Percentiles rank a stretch among this genome's conserved stretches.
phyloP scores from a whole-genome alignment of 2,329 filamentous ascomycete genomes.

The Ophiostoma pallidulum region DNA sequence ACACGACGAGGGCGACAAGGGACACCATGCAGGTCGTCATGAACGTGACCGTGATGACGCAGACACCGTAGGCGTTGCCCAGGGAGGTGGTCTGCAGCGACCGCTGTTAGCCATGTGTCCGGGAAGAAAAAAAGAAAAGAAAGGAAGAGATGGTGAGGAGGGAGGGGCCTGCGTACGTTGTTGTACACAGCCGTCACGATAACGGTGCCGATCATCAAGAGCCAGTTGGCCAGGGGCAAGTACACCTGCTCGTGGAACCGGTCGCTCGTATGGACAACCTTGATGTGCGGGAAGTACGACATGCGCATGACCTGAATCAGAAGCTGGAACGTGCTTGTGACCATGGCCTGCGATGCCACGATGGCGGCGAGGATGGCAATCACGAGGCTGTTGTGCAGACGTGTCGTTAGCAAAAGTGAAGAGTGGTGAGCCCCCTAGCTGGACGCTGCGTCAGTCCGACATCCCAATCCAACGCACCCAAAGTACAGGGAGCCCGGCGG shows the following conservation, averaged over 20 bases:
- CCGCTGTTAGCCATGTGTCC: no score
- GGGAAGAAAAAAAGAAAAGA: no score
- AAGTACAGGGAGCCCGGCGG: constrained; percentile 59
- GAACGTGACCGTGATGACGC: constrained; percentile 72
- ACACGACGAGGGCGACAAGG: constrained; percentile 62
- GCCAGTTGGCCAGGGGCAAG: constrained; percentile 66
- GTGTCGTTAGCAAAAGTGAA: no score
- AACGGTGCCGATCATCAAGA: constrained; percentile 67
- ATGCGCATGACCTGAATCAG: constrained; percentile 63
- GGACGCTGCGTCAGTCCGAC: no score
- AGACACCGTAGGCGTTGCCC: constrained; percentile 68
- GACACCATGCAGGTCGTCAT: constrained; percentile 68
- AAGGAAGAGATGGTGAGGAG: no score
- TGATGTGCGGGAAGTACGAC: constrained; percentile 67
- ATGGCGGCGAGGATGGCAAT: constrained; percentile 62
- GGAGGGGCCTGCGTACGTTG: constrained; percentile 32
- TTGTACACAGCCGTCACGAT: constrained; percentile 65
- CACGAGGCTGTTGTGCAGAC: constrained; percentile 34
- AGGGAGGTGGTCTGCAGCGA: constrained; percentile 45
- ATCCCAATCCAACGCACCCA: constrained; percentile 23
- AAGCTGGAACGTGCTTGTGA: constrained; percentile 62
- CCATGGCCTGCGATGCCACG: constrained; percentile 70
- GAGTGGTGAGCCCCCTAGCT: no score
- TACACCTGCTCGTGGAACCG: constrained; percentile 68
- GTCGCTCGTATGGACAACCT: constrained; percentile 60